Base-by-base conservation (phyloP, 2,329 filamentous ascomycete genomes). In the Hymenoscyphus repandus region DNA sequence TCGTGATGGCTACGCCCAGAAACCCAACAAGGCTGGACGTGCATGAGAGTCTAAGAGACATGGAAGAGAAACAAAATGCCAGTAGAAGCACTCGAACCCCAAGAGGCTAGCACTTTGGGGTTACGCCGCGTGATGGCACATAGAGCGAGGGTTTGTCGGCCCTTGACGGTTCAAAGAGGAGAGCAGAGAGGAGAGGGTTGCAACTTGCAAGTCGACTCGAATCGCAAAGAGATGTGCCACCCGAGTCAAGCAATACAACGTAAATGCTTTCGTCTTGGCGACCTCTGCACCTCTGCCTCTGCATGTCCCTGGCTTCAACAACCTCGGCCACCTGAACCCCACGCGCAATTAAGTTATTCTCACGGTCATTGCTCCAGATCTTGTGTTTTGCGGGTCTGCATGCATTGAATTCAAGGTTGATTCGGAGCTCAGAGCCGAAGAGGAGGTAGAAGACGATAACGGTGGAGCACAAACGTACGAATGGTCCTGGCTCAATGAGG, bases 1-100 rank as follows among this genome's bases (percentile, higher is more conserved):
- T 40, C 42, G 22, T 20, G 11, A 31, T 41, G 31, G 11, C 12
- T n/a, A 27, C 18, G 18, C 32, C 22, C 22, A 17, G n/a, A n/a
- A 31, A 18, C 52, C 50, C 45, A 45, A 51, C 42, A 47, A 51
- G 48, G 47, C 45, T 41, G 41, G 15, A 30, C 34, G 33, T 50
- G 51, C 49, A 43, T 52, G 15, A 17, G 34, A 37, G 32, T 34
- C 13, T 13, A 7, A 34, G 17, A 20, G 34, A 13, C 10, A 27
- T 27, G 22, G 22, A 27, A 4, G 22, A 38, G 31, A 34, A 38
- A 38, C 39, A 47, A 40, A 17, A 41, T 45, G 44, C 30, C 17
- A 41, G 46, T 12, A 20, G 22, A 47, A 11, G 31, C 37, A 27
- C 37, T 18, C 7, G 36, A 17, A 13, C n/a, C 36, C 40, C 6